Conservation (phyloP, 106 monocot species). For the Dendrobium huoshanense region DNA sequence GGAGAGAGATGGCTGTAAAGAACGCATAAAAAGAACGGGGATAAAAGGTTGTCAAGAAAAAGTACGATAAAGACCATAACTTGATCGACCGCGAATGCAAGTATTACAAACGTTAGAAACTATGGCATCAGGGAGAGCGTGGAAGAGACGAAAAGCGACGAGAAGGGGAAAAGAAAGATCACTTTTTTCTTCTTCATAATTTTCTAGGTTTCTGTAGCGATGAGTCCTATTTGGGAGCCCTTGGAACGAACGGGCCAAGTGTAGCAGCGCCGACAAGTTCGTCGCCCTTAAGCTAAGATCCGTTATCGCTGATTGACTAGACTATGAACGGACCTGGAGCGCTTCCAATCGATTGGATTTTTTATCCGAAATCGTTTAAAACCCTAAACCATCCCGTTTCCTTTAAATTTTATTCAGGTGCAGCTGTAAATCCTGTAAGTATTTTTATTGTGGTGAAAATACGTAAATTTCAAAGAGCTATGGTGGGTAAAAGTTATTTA, state of each 20-base stretch:
- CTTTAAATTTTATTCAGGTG: too few species aligned
- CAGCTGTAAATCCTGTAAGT: too few species aligned
- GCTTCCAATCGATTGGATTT: not conserved
- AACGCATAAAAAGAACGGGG: not conserved
- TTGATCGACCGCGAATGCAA: not conserved
- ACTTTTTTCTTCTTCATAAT: not conserved
- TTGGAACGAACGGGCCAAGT: not conserved
- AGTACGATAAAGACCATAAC: not conserved
- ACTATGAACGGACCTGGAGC: too few species aligned
- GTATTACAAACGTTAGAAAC: not conserved
- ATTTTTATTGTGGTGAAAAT: too few species aligned
- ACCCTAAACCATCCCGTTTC: not conserved
- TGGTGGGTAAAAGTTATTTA: too few species aligned
- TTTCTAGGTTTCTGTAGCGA: not conserved
- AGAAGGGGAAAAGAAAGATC: not conserved
- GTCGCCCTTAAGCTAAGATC: not conserved
- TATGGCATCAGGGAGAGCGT: not conserved
- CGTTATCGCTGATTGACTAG: not conserved
- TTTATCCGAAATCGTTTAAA: not conserved
- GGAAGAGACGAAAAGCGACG: not conserved
- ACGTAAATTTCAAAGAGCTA: too few species aligned
- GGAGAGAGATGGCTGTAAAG: conserved; percentile 1
- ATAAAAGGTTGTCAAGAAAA: not conserved
- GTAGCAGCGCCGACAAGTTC: not conserved
- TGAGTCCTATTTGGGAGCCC: not conserved